These are phyloP conservation scores for Tillandsia leiboldiana DNA, from an alignment of 176 grass and related monocot species.

Conservation along the genomic window DNA sequence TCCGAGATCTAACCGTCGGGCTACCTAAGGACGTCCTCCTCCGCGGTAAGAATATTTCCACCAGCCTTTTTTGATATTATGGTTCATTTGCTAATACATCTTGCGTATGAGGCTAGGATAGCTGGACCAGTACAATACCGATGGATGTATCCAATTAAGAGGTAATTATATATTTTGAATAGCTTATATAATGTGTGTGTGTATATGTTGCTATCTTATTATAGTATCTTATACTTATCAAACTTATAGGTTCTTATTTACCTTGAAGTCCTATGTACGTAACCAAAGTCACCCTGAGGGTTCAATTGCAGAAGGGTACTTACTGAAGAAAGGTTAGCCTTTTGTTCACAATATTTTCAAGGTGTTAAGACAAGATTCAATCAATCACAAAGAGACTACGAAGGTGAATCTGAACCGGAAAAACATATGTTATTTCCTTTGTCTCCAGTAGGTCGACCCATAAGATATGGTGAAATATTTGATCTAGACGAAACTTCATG, in stretches of 20 bases:
- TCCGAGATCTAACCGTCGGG: too few species aligned
- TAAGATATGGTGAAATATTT: too few species aligned
- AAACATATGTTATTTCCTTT: not conserved
- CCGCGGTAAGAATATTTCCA: too few species aligned
- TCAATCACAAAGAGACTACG: not conserved
- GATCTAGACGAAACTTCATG: too few species aligned
- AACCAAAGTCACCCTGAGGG: slow-evolving; percentile 18
- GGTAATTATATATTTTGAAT: not conserved
- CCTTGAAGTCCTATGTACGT: slow-evolving; percentile 6
- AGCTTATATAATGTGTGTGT: too few species aligned
- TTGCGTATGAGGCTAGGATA: slow-evolving; percentile 1
- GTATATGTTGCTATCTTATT: too few species aligned
- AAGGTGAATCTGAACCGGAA: not conserved
- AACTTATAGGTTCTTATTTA: not conserved
- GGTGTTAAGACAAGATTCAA: not conserved
- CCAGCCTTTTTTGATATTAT: too few species aligned
- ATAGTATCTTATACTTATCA: too few species aligned
- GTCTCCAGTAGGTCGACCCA: too few species aligned
- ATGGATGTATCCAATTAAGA: not conserved
- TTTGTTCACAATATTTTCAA: too few species aligned
- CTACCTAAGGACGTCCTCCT: too few species aligned
- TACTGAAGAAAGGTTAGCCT: slow-evolving; percentile 4
- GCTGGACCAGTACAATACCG: not conserved
- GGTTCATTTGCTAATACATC: not conserved
- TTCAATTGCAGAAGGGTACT: slow-evolving; percentile 26